Evolutionary conservation across 75 land plant genomes (phyloP), one percentile per base, ranked within the genome.

Genomic region (Adiantum capillusveneris): DNA sequence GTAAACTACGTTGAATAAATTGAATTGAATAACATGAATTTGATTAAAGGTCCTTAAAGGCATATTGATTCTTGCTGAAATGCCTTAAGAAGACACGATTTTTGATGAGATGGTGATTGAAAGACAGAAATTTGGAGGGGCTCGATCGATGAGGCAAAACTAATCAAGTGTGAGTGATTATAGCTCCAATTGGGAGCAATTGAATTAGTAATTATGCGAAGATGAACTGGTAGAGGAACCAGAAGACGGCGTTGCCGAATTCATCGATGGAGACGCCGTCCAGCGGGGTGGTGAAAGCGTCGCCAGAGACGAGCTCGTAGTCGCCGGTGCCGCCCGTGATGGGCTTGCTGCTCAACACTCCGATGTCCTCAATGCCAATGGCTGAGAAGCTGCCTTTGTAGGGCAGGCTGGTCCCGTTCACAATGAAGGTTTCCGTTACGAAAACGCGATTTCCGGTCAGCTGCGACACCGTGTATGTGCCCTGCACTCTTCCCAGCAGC

Each of bases 401-500:
- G 18, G 12, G 12, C 13, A 46, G 22, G 17, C 50, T 46, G 22
- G 22, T 21, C 22, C 17, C 17, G 50, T 46, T 46, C 12, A 46
- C 5, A 5, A 46, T 21, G 50, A 46, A 46, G 12, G 50, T 46
- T 14, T 46, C 50, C 6, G 22, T 6, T 14, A 46, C 50, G 6
- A 46, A 2, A 2, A 46, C 14, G 12, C 5, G 2, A 21, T 14
- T 14, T 2, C 50, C 50, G 6, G 22, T 21, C 50, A 21, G 22
- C 50, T 46, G 50, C 6, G 18, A 2, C 17, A 17, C 17, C 50
- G 50, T 46, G 13, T 17, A 46, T 2, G 13, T 46, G 12, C 50
- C 50, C 50, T 21, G 50, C 50, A 46, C 50, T 14, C 50, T 3
- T 5, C 50, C 50, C 17, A 46, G 50, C 6, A 46, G 50, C 50